Evolutionary conservation across 441 rosid species (phyloP), one percentile per base, ranked within the genome.

Genomic region (Erodium chrysanthum): DNA sequence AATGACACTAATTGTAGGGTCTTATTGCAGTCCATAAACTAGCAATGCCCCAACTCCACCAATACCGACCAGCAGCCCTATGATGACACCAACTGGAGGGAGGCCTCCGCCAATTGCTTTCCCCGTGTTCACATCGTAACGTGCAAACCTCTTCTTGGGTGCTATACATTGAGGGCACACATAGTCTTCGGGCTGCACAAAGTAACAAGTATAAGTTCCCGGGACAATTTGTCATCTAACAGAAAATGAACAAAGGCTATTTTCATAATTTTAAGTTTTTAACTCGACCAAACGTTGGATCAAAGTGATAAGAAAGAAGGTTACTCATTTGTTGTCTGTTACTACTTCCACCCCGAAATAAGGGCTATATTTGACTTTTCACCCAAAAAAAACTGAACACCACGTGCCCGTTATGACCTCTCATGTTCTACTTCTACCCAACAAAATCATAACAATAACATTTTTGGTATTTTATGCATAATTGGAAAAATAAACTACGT

Each of bases 121-220:
- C 40, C 98, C 98, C 2, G 92, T 88, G 75, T 85, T 87, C 68
- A 86, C 93, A 31, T 92, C 96, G 64, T 92, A 92, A 64, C 59
- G 64, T 0, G 93, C 93, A 74, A 90, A 92, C 77, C 98, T 90
- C 84, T 90, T 92, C 77, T 87, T 92, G 0, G 96, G 96, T 54
- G 98, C 98, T 75, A 29, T 77, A 71, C 98, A 90, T 75, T 90
- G 98, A 8, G 98, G 98, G 79, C 98, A 92, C 14, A 1, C 93
- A 40, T 88, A 92, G 12, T 75, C 14, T 29, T 92, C 98, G 75
- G 90, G 87, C 96, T 92, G 88, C 76, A 72, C 4, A 42, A 48
- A 27, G 18, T 0, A 14, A 11, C 17, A 48, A 21, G 37, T 25
- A 21, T 35, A 20, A n/a, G 33, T 33, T 8, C 7, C 23, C 2